These are phyloP conservation scores for Pleurotus cornucopiae DNA, from an alignment of 768 basidiomycete genomes.

Conservation along the genomic window DNA sequence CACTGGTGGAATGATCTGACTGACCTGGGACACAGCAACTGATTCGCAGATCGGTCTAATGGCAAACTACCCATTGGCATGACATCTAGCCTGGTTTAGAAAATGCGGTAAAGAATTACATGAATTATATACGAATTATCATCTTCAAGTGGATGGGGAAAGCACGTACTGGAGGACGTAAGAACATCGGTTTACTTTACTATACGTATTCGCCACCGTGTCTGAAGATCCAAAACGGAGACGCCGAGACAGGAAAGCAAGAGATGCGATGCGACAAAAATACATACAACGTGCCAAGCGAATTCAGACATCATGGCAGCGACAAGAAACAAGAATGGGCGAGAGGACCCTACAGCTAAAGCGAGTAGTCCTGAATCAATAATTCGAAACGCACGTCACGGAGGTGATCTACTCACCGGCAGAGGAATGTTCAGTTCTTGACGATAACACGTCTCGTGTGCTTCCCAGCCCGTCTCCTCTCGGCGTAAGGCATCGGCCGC, in stretches of 20 bases:
- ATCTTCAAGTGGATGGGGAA: background rate
- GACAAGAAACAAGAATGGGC: background rate
- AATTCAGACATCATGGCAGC: background rate
- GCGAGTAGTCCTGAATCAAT: background rate
- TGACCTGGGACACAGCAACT: constrained; percentile 12
- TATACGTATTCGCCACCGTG: background rate
- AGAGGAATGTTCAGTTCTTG: constrained; percentile 28
- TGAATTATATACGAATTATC: background rate
- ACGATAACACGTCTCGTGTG: constrained; percentile 74
- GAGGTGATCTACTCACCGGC: background rate
- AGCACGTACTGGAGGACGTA: background rate
- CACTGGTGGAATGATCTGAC: constrained; percentile 14
- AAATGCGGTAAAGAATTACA: background rate
- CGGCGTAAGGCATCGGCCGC: constrained; percentile 67
- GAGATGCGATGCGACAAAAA: background rate
- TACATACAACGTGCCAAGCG: background rate
- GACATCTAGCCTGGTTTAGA: background rate
- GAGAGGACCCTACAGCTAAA: no score
- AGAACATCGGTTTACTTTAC: background rate
- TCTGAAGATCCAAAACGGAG: background rate
- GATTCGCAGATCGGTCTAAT: constrained; percentile 22
- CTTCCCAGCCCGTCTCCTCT: constrained; percentile 75
- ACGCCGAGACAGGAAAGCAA: background rate
- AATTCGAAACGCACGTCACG: background rate
- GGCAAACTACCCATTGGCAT: background rate